Conservation (phyloP, 169 alveolate genomes). For the Eimeria acervulina region DNA sequence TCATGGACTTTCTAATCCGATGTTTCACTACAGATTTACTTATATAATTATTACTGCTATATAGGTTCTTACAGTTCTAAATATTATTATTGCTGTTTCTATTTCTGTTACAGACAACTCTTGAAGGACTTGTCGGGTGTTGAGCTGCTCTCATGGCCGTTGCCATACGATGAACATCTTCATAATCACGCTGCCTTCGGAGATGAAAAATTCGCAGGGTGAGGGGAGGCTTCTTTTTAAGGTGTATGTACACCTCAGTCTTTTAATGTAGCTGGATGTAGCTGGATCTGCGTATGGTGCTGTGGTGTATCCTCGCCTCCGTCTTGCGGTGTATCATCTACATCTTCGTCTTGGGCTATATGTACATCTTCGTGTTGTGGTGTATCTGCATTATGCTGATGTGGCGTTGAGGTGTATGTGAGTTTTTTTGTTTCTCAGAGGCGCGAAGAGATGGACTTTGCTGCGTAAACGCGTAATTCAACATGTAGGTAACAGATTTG, state of each 20-base stretch:
- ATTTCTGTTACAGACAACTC: constrained; percentile 58
- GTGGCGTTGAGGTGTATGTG: background rate
- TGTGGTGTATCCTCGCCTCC: too few species aligned
- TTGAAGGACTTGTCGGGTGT: constrained; percentile 65
- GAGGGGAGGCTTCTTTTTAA: background rate
- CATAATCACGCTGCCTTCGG: constrained; percentile 72
- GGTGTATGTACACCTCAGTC: constrained; percentile 29
- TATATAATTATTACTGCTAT: too few species aligned
- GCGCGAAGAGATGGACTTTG: constrained; percentile 63
- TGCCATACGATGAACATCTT: constrained; percentile 75
- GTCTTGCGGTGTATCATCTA: too few species aligned
- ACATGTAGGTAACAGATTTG: constrained; percentile 49
- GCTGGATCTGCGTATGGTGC: too few species aligned
- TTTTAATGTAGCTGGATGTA: too few species aligned
- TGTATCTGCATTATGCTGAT: background rate
- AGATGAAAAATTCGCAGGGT: constrained; percentile 46
- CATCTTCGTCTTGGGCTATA: too few species aligned
- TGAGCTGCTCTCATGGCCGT: constrained; percentile 81
- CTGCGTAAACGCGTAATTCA: constrained; percentile 76
- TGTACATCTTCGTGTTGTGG: too few species aligned
- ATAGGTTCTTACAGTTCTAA: too few species aligned
- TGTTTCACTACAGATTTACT: too few species aligned
- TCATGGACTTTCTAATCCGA: background rate
- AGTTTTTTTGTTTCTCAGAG: background rate
- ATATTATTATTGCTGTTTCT: too few species aligned